A percentile compares a stretch with the other conserved stretches of the same genome.
These are phyloP conservation scores for Flueggea neowawraea DNA, from an alignment of 441 rosid species.

Conservation along the genomic window DNA sequence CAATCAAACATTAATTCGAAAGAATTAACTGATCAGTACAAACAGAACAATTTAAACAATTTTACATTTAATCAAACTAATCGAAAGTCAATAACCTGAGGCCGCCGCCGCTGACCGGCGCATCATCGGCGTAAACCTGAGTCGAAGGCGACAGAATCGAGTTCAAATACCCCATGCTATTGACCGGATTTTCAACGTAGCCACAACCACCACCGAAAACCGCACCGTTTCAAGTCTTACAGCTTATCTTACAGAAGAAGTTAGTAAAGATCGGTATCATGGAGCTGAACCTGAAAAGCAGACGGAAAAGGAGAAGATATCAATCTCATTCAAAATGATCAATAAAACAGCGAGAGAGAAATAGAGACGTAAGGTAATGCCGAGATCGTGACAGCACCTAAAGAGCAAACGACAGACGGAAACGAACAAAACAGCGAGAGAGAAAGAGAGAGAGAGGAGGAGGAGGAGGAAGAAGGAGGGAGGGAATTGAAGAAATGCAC, in stretches of 20 bases:
- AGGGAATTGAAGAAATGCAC: too few relatives aligned
- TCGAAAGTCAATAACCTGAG: conserved; percentile 38
- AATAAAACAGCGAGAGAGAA: background rate
- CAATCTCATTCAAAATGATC: background rate
- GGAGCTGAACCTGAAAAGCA: background rate
- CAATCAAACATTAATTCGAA: too few relatives aligned
- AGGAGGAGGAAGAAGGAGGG: background rate
- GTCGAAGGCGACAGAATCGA: conserved; percentile 57
- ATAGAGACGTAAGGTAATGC: background rate
- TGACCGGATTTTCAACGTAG: background rate
- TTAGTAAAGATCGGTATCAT: background rate
- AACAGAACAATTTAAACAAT: conserved; percentile 5
- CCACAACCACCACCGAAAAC: too few relatives aligned
- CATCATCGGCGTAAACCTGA: conserved; percentile 55
- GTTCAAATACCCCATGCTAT: conserved; percentile 59
- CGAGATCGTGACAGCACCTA: background rate
- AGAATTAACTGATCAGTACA: background rate
- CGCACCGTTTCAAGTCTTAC: too few relatives aligned
- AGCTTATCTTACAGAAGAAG: background rate
- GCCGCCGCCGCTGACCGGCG: conserved; percentile 74
- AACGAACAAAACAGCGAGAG: background rate
- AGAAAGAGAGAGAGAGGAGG: background rate
- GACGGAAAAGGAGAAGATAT: background rate
- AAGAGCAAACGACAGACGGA: background rate
- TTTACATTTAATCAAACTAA: conserved; percentile 1